These are phyloP conservation scores for Rosellinia necatrix DNA, from an alignment of 2,329 filamentous ascomycete species.

Conservation along the genomic window DNA sequence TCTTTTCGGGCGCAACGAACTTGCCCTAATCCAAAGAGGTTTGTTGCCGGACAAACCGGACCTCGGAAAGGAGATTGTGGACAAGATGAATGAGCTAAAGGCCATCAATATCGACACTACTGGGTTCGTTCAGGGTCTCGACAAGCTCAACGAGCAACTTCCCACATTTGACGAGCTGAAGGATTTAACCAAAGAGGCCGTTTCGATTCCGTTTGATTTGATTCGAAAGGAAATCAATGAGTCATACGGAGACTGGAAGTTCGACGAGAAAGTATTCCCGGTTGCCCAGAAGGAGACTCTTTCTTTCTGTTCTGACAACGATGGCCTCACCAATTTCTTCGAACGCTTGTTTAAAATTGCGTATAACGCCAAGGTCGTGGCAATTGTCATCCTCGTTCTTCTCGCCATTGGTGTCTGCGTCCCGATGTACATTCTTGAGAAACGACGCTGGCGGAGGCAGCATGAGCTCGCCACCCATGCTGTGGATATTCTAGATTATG, in stretches of 20 bases:
- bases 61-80: slow-evolving; percentile 63
- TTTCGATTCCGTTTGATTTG: slow-evolving; percentile 79
- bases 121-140: slow-evolving; percentile 69
- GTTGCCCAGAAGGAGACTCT: slow-evolving; percentile 82
- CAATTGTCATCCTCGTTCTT: slow-evolving; percentile 74
- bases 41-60: slow-evolving; percentile 39
- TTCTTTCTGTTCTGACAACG: slow-evolving; percentile 86
- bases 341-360: slow-evolving; percentile 68
- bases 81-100: slow-evolving; percentile 55
- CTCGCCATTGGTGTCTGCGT: slow-evolving; percentile 74
- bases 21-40: slow-evolving; percentile 5
- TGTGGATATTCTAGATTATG: slow-evolving; percentile 82
- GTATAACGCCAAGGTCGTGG: slow-evolving; percentile 71
- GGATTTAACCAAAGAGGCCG: slow-evolving; percentile 76
- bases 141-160: slow-evolving; percentile 75
- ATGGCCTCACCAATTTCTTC: slow-evolving; percentile 85
- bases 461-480: slow-evolving; percentile 69
- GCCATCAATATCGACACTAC: slow-evolving; percentile 69
- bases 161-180: slow-evolving; percentile 84
- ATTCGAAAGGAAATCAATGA: slow-evolving; percentile 75
- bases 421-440: slow-evolving; percentile 81
- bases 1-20: slow-evolving; percentile 18
- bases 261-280: slow-evolving; percentile 79
- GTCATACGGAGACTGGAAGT: slow-evolving; percentile 73
- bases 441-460: slow-evolving; percentile 75